Evolutionary conservation across 148 eudicot species (phyloP), one percentile per base, ranked within the genome.

Genomic region (Rhododendron vialii): DNA sequence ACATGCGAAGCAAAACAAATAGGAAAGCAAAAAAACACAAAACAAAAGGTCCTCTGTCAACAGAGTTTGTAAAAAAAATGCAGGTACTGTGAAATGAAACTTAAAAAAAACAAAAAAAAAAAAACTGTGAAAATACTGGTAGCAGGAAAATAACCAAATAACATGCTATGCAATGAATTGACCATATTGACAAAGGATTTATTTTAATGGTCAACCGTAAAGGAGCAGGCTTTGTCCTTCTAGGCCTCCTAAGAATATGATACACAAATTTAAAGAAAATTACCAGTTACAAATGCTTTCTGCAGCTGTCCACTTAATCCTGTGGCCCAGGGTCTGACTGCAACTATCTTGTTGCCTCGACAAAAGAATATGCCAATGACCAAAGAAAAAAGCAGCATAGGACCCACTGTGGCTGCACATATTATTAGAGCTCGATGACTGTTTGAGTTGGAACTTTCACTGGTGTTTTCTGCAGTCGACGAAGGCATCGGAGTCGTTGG

Each of bases 281-380:
- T 55, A 95, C 98, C 98, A 86, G 96, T 86, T 51, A 94, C 92
- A 89, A 96, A 95, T 81, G 98, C 98, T 86, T 90, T 95, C 91
- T 93, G 96, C 81, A 93, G 94, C 92, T 93, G 96, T 75, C 96
- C 98, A 85, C 98, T 96, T 79, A 93, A 89, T 36, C 98, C 98
- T 7, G 98, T 92, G 18, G 93, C 92, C 98, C 98, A 96, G 22
- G 98, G 98, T 86, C 87, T 93, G 63, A 95, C 93, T 36, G 95
- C 88, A 83, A 89, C 93, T 83, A 91, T 87, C 89, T 90, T 95
- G 84, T 87, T 90, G 41, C 86, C 88, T 84, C 92, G 90, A 81
- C 90, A 91, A 78, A 92, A 53, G 57, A 90, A 10, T 69, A 94
- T 33, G 45, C 86, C 91, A 48, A 89, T 18, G 2, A 75, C 91